These are phyloP conservation scores for Solanum dulcamara DNA, from an alignment of 257 asterid genomes.

Conservation along the genomic window DNA sequence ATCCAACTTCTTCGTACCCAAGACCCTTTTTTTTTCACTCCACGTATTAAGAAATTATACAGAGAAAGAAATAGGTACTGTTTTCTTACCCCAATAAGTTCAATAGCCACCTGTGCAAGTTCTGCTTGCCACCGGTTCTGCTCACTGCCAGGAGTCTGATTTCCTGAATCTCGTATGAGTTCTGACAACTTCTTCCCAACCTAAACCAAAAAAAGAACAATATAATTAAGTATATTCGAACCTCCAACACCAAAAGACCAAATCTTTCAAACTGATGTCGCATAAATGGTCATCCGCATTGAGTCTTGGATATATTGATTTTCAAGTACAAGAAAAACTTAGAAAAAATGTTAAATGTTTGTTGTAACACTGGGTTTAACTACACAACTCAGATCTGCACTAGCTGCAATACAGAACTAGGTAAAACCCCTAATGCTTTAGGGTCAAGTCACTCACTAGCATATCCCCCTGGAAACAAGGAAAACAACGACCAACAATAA, in stretches of 20 bases:
- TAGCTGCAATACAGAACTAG: neutral
- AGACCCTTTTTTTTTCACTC: neutral
- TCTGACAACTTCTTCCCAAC: constrained; percentile 87
- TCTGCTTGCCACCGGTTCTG: constrained; percentile 93
- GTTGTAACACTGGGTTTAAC: neutral
- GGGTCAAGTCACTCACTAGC: neutral
- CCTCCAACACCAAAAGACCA: neutral
- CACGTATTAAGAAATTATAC: neutral
- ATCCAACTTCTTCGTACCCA: neutral
- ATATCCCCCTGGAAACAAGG: neutral
- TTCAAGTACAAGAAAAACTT: neutral
- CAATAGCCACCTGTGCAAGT: constrained; percentile 86
- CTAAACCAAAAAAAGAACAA: constrained; percentile 23
- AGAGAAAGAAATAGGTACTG: neutral
- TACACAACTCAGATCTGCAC: neutral
- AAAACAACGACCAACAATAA: neutral
- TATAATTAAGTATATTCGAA: neutral
- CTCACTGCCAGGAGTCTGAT: constrained; percentile 72
- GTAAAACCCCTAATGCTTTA: neutral
- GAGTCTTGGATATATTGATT: neutral
- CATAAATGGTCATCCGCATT: neutral
- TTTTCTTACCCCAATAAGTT: constrained; percentile 79
- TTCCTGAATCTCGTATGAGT: constrained; percentile 92
- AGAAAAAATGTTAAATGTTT: neutral
- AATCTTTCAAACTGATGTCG: neutral